These are phyloP conservation scores for Chalara sp. DNA, from an alignment of 2,329 filamentous ascomycete species.

Conservation along the genomic window DNA sequence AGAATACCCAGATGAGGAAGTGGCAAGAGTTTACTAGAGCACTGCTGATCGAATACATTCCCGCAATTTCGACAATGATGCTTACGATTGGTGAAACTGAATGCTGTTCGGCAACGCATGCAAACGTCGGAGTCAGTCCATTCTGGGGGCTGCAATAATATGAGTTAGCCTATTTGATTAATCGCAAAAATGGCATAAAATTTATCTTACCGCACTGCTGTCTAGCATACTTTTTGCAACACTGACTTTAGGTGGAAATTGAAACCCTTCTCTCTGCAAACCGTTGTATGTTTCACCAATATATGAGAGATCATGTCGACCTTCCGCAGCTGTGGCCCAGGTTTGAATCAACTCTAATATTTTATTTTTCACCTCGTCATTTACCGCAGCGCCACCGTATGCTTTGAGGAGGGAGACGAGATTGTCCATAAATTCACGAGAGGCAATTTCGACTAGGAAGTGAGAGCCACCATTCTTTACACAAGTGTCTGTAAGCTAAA, in stretches of 20 bases:
- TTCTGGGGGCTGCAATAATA: conserved; percentile 67
- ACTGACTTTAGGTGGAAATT: conserved; percentile 79
- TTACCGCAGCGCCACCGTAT: conserved; percentile 65
- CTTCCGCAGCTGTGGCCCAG: conserved; percentile 87
- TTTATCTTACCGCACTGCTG: conserved; percentile 73
- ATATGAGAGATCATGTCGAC: conserved; percentile 75
- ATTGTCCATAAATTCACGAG: conserved; percentile 97
- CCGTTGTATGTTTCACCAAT: conserved; percentile 81
- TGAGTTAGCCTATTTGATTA: conserved; percentile 1
- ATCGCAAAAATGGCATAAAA: background rate
- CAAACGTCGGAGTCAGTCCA: conserved; percentile 98
- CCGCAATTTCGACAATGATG: conserved; percentile 98
- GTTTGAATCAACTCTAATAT: conserved; percentile 90
- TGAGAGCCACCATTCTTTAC: conserved; percentile 97
- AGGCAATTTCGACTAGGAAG: conserved; percentile 92
- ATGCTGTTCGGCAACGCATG: conserved; percentile 92
- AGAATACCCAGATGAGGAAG: conserved; percentile 89
- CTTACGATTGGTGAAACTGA: conserved; percentile 97
- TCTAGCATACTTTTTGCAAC: conserved; percentile 98
- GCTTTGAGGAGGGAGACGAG: conserved; percentile 83
- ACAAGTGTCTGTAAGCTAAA: conserved; percentile 87
- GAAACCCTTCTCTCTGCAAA: conserved; percentile 77
- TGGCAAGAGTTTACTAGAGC: conserved; percentile 81
- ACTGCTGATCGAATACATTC: conserved; percentile 94
- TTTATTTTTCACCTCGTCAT: conserved; percentile 79